These are phyloP conservation scores for Dichotomocladium elegans DNA, from an alignment of 371 early-diverging fungal genomes.

Conservation along the genomic window DNA sequence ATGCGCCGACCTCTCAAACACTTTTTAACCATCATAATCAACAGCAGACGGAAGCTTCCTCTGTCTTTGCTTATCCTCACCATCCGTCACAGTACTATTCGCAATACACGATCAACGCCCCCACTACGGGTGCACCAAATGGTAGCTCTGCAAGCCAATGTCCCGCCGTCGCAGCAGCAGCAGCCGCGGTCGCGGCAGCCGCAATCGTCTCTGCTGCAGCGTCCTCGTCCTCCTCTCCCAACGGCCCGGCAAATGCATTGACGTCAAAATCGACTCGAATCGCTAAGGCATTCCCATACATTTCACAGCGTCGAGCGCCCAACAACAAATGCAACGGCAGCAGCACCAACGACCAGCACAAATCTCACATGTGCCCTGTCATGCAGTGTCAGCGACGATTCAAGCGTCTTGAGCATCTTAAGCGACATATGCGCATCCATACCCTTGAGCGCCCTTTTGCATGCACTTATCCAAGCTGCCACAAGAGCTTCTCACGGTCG, in stretches of 20 bases:
- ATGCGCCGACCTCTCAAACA: too few species aligned
- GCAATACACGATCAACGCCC: not conserved
- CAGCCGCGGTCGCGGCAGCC: constrained; percentile 5
- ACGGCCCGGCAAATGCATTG: too few species aligned
- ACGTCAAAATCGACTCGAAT: too few species aligned
- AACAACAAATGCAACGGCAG: not conserved
- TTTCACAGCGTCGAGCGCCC: too few species aligned
- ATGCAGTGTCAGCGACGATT: constrained; percentile 52
- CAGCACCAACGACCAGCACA: constrained; percentile 11
- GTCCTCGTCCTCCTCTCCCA: too few species aligned
- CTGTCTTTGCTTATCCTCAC: not conserved
- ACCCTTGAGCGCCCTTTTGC: constrained; percentile 75
- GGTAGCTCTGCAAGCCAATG: not conserved
- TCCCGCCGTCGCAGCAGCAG: not conserved
- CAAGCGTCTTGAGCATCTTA: constrained; percentile 85
- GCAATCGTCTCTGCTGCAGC: not conserved
- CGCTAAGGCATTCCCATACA: too few species aligned
- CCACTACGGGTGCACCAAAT: not conserved
- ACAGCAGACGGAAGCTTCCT: not conserved
- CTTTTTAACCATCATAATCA: not conserved
- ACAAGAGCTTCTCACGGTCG: constrained; percentile 74
- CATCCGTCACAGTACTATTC: not conserved
- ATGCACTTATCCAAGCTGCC: constrained; percentile 63
- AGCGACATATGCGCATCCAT: constrained; percentile 86
- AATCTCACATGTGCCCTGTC: constrained; percentile 43